Base-by-base conservation (phyloP, 2,329 filamentous ascomycete species). In the Lizonia empirigonia region DNA sequence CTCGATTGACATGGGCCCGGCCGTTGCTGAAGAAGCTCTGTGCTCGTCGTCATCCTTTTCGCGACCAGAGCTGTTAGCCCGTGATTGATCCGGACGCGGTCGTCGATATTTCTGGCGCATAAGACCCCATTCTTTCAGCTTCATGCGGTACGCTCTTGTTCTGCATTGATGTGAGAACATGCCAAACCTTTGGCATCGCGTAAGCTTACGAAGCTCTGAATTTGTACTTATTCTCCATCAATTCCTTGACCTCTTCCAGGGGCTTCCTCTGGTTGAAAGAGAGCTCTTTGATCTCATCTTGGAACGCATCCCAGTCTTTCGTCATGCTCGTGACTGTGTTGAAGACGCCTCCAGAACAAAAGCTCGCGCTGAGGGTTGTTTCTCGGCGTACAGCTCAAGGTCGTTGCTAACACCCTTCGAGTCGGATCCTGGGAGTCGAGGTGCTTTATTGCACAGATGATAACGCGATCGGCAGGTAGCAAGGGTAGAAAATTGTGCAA, bases 61-160 rank as follows among this genome's bases (percentile, higher is more conserved):
- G 5, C 37, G 6, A 42, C 19, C 29, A 8, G 27, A 32, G 18
- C 46, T 37, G 16, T 32, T 50, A 24, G 22, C 22, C 15, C 39
- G 26, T 30, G 29, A 6, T 7, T 12, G 45, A 13, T 10, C 40
- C 6, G 19, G 19, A 10, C 32, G 49, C 32, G 32, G 5, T 13
- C 19, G 41, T 7, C 42, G 49, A n/a, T 19, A 16, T 16, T 42
- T 51, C 27, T 69, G 58, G 39, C 67, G 65, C 53, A 63, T 64
- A 1, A 67, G 57, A 1, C 68, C 68, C 69, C 69, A 73, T 47
- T 73, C 69, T 51, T 70, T 71, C 30, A 73, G 33, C 44, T 71
- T 73, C 65, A 71, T 70, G 12, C 69, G 64, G 56, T 72, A 73
- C 10, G 70, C 68, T 41, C 70, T 56, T 6, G 68, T 73, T 1